Evolutionary conservation across 345 rosid genomes (phyloP).

Genomic region (Balakata baccata): DNA sequence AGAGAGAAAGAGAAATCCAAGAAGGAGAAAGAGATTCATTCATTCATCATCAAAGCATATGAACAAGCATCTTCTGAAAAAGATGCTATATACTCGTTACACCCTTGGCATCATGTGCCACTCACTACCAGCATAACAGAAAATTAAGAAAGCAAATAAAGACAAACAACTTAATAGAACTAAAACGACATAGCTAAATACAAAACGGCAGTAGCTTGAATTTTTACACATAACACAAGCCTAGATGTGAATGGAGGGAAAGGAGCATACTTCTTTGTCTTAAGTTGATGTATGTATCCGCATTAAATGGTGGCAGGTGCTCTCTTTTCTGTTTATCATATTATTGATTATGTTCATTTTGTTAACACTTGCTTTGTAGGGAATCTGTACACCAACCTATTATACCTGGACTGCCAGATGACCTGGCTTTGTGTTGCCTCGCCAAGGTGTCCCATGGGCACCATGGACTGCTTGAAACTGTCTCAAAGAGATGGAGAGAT

Average conservation of each 20-base stretch:
- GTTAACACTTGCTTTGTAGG: slow-evolving; percentile 31
- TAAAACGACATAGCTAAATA: too few relatives aligned
- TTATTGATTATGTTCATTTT: not conserved
- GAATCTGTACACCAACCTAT: slow-evolving; percentile 45
- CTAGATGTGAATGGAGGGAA: not conserved
- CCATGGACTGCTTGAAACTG: slow-evolving; percentile 60
- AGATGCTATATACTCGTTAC: too few relatives aligned
- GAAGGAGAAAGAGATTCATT: too few relatives aligned
- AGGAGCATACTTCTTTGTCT: not conserved
- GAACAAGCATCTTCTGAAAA: too few relatives aligned
- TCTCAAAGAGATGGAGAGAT: slow-evolving; percentile 75
- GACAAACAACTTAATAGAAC: too few relatives aligned
- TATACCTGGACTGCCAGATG: slow-evolving; percentile 76
- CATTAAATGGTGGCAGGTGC: not conserved
- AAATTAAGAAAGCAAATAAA: too few relatives aligned
- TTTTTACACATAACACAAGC: too few relatives aligned
- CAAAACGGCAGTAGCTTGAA: too few relatives aligned
- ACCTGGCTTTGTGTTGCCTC: slow-evolving; percentile 65
- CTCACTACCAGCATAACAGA: too few relatives aligned
- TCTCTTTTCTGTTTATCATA: not conserved
- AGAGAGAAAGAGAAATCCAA: too few relatives aligned
- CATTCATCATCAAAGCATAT: too few relatives aligned
- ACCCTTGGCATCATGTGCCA: too few relatives aligned
- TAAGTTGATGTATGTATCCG: not conserved
- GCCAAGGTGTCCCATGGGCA: slow-evolving; percentile 71